Evolutionary conservation across 2,329 filamentous ascomycete species (phyloP).

Genomic region (Aaosphaeria arxii): DNA sequence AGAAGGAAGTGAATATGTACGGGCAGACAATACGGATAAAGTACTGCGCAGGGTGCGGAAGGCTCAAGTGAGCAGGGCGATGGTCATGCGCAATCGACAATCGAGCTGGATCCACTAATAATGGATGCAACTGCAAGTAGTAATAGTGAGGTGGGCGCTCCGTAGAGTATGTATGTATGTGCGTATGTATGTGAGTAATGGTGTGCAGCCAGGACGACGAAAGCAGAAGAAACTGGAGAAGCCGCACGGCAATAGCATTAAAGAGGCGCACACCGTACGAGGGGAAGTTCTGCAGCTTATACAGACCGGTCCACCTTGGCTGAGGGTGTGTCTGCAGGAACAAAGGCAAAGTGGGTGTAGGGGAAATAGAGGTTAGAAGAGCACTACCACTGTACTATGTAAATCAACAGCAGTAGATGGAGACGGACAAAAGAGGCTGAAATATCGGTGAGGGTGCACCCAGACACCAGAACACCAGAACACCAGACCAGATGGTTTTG

Average conservation of each 20-base stretch:
- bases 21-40: no score
- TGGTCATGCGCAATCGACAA: no score
- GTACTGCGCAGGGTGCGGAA: no score
- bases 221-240: slow-evolving; percentile 20
- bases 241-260: slow-evolving; percentile 19
- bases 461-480: slow-evolving; percentile 8
- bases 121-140: slow-evolving; percentile 7
- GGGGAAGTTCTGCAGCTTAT: slow-evolving; percentile 20
- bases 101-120: no score
- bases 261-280: slow-evolving; percentile 13
- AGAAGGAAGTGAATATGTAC: no score
- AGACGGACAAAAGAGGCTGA: slow-evolving; percentile 11
- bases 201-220: slow-evolving; percentile 25
- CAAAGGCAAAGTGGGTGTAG: neutral
- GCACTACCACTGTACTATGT: no score
- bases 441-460: slow-evolving; percentile 29
- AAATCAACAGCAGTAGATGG: no score
- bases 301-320: slow-evolving; percentile 10
- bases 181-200: slow-evolving; percentile 12
- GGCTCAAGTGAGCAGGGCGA: no score
- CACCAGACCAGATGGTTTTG: neutral
- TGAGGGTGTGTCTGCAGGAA: slow-evolving; percentile 9
- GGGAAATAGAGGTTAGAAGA: slow-evolving; percentile 5
- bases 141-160: neutral
- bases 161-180: neutral